These are phyloP conservation scores for Leucocoprinus birnbaumii DNA, from an alignment of 768 basidiomycete species.

Conservation along the genomic window DNA sequence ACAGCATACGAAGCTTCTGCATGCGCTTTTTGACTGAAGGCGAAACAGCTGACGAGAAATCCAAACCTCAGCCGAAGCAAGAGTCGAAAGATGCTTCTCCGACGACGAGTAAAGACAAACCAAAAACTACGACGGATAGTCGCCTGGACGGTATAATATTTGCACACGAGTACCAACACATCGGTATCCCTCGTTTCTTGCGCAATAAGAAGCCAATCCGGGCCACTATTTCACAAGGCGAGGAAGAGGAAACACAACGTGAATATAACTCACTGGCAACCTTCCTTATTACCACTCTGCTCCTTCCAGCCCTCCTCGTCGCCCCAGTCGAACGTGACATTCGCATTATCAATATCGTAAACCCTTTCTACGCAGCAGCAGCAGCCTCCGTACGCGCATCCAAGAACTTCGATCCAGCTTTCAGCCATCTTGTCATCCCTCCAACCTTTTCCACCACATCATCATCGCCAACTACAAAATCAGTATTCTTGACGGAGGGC, in stretches of 20 bases:
- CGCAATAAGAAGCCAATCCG: conserved; percentile 8
- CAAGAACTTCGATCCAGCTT: conserved; percentile 7
- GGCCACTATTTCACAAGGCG: no score
- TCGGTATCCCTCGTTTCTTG: conserved; percentile 43
- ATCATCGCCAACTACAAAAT: conserved; percentile 19
- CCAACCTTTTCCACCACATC: no score
- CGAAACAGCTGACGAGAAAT: not conserved
- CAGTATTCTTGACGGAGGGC: conserved; percentile 59
- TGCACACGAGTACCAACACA: conserved; percentile 70
- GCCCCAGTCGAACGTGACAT: conserved; percentile 89
- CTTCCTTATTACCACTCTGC: conserved; percentile 74
- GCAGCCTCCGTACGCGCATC: conserved; percentile 32
- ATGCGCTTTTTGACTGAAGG: conserved; percentile 52
- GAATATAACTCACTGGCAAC: conserved; percentile 59
- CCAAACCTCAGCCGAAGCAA: not conserved
- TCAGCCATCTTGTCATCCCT: conserved; percentile 23
- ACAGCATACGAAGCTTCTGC: conserved; percentile 68
- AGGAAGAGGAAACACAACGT: conserved; percentile 32
- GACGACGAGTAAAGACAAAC: not conserved
- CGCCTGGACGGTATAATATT: conserved; percentile 79
- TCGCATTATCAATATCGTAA: conserved; percentile 82
- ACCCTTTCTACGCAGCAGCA: conserved; percentile 88
- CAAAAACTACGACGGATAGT: conserved; percentile 32
- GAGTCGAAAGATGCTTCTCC: no score
- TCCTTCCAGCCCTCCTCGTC: conserved; percentile 77